Evolutionary conservation across 495 filamentous ascomycete genomes (phyloP).

Genomic region (Immersiella caudata): DNA sequence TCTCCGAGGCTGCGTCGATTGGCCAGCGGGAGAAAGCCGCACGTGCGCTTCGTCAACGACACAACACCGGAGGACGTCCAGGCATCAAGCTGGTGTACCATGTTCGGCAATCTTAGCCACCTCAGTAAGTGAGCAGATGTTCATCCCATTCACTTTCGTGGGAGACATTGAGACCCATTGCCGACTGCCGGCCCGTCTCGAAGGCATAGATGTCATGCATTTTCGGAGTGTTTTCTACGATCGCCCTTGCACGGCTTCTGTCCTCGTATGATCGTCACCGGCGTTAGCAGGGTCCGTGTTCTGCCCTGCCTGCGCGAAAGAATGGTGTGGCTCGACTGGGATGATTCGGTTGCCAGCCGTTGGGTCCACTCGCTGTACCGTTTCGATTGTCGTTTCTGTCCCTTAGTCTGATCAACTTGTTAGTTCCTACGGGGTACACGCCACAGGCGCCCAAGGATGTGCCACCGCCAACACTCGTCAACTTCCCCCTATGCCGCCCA

Average conservation of each 20-base stretch:
- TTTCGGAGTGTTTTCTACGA: neutral
- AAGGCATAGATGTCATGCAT: neutral
- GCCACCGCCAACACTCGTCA: conserved; percentile 57
- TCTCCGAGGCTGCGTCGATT: neutral
- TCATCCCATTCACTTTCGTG: neutral
- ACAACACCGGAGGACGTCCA: neutral
- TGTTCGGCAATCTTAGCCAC: conserved; percentile 41
- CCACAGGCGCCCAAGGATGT: conserved; percentile 45
- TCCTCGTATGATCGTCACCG: conserved; percentile 31
- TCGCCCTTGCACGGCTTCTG: conserved; percentile 1
- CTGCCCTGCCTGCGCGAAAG: neutral
- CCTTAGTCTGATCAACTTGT: conserved; percentile 29
- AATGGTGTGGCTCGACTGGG: neutral
- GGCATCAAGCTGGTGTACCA: conserved; percentile 11
- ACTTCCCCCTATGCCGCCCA: conserved; percentile 50
- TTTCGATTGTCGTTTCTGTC: conserved; percentile 12
- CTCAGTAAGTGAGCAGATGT: conserved; percentile 36
- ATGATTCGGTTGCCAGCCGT: neutral
- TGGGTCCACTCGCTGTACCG: conserved; percentile 1
- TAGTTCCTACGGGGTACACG: conserved; percentile 37
- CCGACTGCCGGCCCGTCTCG: neutral
- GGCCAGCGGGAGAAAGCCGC: neutral
- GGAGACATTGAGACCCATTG: neutral
- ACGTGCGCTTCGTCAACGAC: neutral
- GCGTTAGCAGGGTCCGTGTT: conserved; percentile 17